Conservation (phyloP, 768 basidiomycete genomes). For the Suillus alpinus region DNA sequence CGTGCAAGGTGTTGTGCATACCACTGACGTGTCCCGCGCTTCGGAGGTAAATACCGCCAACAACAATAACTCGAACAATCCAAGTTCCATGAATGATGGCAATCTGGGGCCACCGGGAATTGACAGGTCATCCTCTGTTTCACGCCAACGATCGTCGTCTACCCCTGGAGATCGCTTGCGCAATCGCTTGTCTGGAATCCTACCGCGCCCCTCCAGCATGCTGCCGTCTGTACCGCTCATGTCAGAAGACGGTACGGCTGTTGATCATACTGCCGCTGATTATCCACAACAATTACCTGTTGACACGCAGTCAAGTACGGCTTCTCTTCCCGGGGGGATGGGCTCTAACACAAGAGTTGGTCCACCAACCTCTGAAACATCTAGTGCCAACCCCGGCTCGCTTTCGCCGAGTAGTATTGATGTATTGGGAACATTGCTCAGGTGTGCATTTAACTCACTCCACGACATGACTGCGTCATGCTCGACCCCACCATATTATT, state of each 20-base stretch:
- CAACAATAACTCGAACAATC: conserved; percentile 10
- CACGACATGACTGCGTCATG: conserved; percentile 1
- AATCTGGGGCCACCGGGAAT: conserved; percentile 7
- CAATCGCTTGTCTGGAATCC: conserved; percentile 36
- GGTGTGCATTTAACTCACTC: conserved; percentile 42
- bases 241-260: neutral
- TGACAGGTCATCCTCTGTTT: conserved; percentile 5
- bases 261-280: neutral
- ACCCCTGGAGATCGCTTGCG: conserved; percentile 26
- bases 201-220: conserved; percentile 37
- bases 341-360: conserved; percentile 2
- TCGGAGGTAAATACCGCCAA: conserved; percentile 20
- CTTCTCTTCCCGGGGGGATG: neutral
- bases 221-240: conserved; percentile 16
- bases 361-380: conserved; percentile 9
- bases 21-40: conserved; percentile 57
- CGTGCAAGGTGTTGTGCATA: conserved; percentile 81
- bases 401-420: conserved; percentile 77
- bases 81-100: conserved; percentile 6
- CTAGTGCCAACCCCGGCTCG: conserved; percentile 24
- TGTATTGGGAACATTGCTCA: conserved; percentile 78
- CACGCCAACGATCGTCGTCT: conserved; percentile 31
- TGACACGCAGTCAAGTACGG: neutral
- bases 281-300: conserved; percentile 3
- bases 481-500: neutral